Conservation (phyloP, 257 asterid species). For the Ligustrum vulgare region DNA sequence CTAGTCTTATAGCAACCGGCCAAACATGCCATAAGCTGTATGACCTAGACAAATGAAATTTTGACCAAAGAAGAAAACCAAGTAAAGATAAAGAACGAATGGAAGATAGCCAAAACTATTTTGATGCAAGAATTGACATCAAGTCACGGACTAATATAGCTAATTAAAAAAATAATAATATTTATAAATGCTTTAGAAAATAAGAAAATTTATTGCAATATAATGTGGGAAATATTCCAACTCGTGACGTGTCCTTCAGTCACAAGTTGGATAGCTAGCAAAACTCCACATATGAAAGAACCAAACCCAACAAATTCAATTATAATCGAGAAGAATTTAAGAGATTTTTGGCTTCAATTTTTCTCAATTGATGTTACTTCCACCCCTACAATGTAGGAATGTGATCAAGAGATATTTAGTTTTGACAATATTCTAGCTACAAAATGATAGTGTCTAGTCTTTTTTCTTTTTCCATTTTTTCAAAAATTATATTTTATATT, state of each 20-base stretch:
- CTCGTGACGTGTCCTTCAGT: background rate
- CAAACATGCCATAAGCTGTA: too few relatives aligned
- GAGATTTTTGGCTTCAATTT: background rate
- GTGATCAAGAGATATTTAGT: background rate
- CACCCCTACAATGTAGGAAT: background rate
- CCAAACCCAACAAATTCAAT: background rate
- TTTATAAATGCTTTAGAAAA: background rate
- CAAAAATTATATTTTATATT: too few relatives aligned
- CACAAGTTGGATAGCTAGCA: background rate
- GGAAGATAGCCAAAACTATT: background rate
- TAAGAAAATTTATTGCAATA: background rate
- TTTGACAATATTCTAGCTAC: background rate
- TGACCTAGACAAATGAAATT: too few relatives aligned
- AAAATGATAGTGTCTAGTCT: background rate
- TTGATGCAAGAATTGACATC: background rate
- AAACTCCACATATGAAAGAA: background rate
- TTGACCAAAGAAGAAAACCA: background rate
- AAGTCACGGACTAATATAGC: background rate
- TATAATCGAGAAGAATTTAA: background rate
- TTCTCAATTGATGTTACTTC: background rate
- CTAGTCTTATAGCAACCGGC: background rate
- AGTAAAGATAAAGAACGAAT: background rate
- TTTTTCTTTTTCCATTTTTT: too few relatives aligned
- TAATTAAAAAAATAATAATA: background rate
- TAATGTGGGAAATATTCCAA: background rate